phyloP scores from a whole-genome alignment of 345 rosid genomes.

The Boechera divaricarpa region DNA sequence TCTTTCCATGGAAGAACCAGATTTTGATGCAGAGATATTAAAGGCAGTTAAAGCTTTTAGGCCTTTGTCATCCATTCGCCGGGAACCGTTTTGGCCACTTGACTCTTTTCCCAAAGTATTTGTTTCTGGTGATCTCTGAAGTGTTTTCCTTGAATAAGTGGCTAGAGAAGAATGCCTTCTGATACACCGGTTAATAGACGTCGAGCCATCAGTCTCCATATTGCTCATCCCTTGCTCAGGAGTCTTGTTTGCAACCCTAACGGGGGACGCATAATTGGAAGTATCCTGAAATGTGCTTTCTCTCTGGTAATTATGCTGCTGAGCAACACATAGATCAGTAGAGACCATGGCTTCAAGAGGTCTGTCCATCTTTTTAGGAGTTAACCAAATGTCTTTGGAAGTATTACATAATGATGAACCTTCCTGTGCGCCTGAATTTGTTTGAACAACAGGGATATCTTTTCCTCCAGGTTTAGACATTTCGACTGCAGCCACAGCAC shows the following conservation, averaged over 20 bases:
- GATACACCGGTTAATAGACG: conserved; percentile 43
- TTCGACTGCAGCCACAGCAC: conserved; percentile 41
- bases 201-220: conserved; percentile 32
- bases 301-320: conserved; percentile 36
- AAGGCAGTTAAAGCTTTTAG: conserved; percentile 27
- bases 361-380: conserved; percentile 44
- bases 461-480: conserved; percentile 44
- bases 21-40: conserved; percentile 42
- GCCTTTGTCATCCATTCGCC: conserved; percentile 33
- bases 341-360: conserved; percentile 44
- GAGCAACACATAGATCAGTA: conserved; percentile 33
- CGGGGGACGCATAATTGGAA: conserved; percentile 17
- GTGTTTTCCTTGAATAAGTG: conserved; percentile 63
- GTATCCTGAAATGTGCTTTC: conserved; percentile 21
- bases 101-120: conserved; percentile 46
- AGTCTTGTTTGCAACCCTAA: conserved; percentile 22
- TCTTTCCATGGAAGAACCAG: conserved; percentile 40
- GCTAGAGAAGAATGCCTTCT: conserved; percentile 44
- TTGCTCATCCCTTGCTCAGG: conserved; percentile 33
- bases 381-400: conserved; percentile 41
- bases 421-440: conserved; percentile 36
- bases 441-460: conserved; percentile 29
- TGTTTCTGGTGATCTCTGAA: conserved; percentile 48
- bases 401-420: conserved; percentile 41
- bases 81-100: conserved; percentile 42